These are phyloP conservation scores for Fusarium penzigii DNA, from an alignment of 2,329 filamentous ascomycete species.

Conservation along the genomic window DNA sequence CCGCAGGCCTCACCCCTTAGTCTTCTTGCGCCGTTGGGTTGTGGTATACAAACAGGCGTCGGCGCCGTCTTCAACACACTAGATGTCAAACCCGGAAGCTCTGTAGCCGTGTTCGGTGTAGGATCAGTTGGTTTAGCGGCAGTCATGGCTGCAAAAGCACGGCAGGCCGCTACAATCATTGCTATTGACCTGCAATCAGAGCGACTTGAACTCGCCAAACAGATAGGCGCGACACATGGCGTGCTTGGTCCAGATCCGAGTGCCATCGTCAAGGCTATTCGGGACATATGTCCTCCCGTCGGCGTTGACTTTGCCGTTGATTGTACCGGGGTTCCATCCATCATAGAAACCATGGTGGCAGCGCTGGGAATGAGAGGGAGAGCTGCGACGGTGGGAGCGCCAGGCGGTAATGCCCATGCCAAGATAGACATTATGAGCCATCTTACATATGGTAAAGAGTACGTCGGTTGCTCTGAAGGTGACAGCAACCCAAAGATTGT, in stretches of 20 bases:
- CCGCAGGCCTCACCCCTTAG: neutral
- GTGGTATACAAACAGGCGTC: constrained; percentile 17
- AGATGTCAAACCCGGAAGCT: constrained; percentile 5
- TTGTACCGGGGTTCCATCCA: constrained; percentile 12
- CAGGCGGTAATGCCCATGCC: neutral
- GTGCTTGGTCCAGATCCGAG: neutral
- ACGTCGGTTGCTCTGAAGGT: constrained; percentile 13
- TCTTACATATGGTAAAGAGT: constrained; percentile 12
- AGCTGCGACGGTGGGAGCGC: constrained; percentile 12
- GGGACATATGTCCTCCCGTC: neutral
- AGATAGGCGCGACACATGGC: constrained; percentile 10
- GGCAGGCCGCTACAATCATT: constrained; percentile 2
- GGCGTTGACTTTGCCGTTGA: constrained; percentile 19
- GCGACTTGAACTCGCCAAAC: constrained; percentile 7
- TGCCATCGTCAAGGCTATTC: neutral
- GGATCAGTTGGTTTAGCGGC: constrained; percentile 14
- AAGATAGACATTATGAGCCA: constrained; percentile 12
- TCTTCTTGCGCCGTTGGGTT: constrained; percentile 14
- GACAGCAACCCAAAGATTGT: constrained; percentile 8
- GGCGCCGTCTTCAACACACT: constrained; percentile 12
- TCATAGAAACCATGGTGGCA: constrained; percentile 14
- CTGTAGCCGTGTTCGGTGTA: constrained; percentile 11
- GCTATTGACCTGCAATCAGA: constrained; percentile 8
- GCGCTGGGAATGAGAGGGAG: constrained; percentile 9
- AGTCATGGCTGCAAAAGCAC: constrained; percentile 13